Base-by-base conservation (phyloP, 805 yeast genomes). In the Yarrowia osloensis region DNA sequence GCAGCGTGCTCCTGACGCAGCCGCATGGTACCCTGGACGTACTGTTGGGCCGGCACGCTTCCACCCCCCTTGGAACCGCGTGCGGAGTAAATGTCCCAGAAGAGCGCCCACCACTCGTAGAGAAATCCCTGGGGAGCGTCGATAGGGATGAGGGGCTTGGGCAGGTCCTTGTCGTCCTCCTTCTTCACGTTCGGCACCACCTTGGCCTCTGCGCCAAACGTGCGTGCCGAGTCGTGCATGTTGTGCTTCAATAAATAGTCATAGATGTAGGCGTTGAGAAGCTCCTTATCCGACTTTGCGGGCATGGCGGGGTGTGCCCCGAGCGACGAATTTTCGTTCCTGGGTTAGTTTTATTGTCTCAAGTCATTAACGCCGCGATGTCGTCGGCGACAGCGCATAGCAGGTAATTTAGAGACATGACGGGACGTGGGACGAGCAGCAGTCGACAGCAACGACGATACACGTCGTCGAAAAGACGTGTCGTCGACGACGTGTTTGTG, bases 81-180 rank as follows among this genome's bases (percentile, higher is more conserved):
- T 2, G 96, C 96, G 73, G 89, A 89, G 77, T 88, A 90, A 31
- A 91, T 87, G 75, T 92, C 97, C 97, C 97, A 93, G 75, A 92
- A 93, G 19, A 93, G 86, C 80, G 87, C 91, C 97, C 97, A 92
- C 98, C 98, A 92, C 76, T 93, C 98, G 73, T 85, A 88, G 26
- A 92, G 78, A 73, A 91, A 92, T 7, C 97, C 95, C 72, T 88
- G 90, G 0, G 96, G 95, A 1, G 96, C 88, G 73, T 91, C 95
- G 83, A 89, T 84, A 35, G 77, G 77, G 21, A 73, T 71, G 29
- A 61, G 49, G 13, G 71, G 67, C 33, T 69, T 66, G n/a, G 72
- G 72, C 50, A 71, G 59, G 37, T 71, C 73, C 28, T 54, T 54
- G 19, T 67, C 68, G 28, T 70, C 70, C 39, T 67, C 61, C 42